Evolutionary conservation across 1,284 basidiomycete genomes (phyloP), one percentile per base, ranked within the genome.

Genomic region (Rhodotorula mucilaginosa): DNA sequence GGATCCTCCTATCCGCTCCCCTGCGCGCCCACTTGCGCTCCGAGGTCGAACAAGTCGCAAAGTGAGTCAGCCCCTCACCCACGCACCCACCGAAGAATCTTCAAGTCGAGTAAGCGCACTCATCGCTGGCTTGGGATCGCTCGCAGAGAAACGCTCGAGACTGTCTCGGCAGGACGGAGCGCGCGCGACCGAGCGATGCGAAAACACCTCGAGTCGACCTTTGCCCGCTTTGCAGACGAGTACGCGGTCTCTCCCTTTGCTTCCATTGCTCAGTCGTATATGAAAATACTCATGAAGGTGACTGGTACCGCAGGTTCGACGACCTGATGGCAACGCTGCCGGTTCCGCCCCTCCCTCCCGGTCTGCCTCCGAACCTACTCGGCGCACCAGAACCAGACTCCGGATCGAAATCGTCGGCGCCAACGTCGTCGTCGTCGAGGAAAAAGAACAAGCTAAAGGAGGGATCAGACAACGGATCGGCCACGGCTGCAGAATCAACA

Each of bases 321-420:
- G 19, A 23, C 21, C 18, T 54, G n/a, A 51, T 63, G n/a, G 19
- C 51, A 15, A 29, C 51, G 16, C 39, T 54, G 4, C n/a, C 51
- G 31, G 61, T 63, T 26, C 61, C 61, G 39, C 51, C 61, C n/a
- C 51, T 63, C 16, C 39, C 61, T 13, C 39, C 39, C 10, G 39
- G 39, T 44, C 39, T 44, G 39, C 39, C 39, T 44, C 39, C 39
- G 39, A 44, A 44, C 13, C 39, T 44, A 44, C 39, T 44, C 39
- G 39, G 10, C 39, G 12, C 39, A 44, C 39, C 39, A 44, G 12
- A 13, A 44, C 12, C 39, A 44, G 39, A 13, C 39, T 44, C 1
- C 39, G 39, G 13, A 44, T 44, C 39, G 10, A 44, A 13, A 44
- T 12, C 39, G 13, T 44, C 39, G 39, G 39, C 13, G 39, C 0